Base-by-base conservation (phyloP, 2,329 filamentous ascomycete genomes). In the Ophiosphaerella narmari region DNA sequence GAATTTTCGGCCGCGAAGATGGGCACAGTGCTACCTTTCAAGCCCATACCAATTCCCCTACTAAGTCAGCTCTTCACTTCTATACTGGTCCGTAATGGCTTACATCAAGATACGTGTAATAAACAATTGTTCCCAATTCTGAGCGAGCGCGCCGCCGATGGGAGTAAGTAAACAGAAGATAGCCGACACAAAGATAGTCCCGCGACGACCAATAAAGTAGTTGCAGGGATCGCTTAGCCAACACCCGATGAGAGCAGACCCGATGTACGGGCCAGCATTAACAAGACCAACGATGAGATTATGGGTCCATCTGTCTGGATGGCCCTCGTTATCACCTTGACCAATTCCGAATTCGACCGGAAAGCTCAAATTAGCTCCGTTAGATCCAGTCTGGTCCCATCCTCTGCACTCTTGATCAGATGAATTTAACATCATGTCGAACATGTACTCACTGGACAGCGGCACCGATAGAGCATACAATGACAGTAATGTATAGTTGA, bases 381-480 rank as follows among this genome's bases (percentile, higher is more conserved):
- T 62, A 5, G 50, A 52, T 7, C 73, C 83, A 8, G 83, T 86
- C 65, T 86, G 83, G 57, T 87, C 84, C 84, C 84, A 86, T 33
- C 84, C 83, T 49, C 39, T 46, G 16, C 48, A 29, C 2, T 3
- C 7, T 29, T 29, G 26, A 29, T 29, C 26, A 29, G 26, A 29
- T 29, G 11, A 29, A 29, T 8, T 11, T 3, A 8, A 9, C 11
- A 11, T 8, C 11, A 29, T 29, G 26, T 29, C 2, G 11, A 29
- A 29, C 7, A 29, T 29, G 26, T 29, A 29, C 26, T 29, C 11
- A 44, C 18, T 74, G 68, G 16, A 88, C 83, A 13, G 84, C 84
- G 7, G 86, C 86, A 41, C 84, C 85, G 47, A 88, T 83, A 18
- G 86, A 88, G 69, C 84, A 87, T 18, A 83, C 81, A 11, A 83